Evolutionary conservation across 1,139 yeast genomes (phyloP).

Genomic region (Spencermartinsiella ligniputridi): DNA sequence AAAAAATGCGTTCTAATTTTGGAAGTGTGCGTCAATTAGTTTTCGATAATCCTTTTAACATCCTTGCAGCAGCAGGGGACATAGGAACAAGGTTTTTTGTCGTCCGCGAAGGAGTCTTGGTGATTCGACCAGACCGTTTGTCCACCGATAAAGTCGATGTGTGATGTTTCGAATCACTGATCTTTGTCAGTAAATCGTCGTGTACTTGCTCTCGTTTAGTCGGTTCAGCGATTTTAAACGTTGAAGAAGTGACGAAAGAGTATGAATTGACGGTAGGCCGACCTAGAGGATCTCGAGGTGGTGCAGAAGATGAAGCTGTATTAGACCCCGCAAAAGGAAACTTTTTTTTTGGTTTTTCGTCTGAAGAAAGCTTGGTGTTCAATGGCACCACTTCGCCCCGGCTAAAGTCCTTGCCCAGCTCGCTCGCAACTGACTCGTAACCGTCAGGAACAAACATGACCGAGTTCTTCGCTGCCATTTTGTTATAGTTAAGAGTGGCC

Average conservation of each 20-base stretch:
- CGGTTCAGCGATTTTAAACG: slow-evolving; percentile 13
- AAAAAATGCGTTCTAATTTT: too few relatives aligned
- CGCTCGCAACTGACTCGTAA: slow-evolving; percentile 6
- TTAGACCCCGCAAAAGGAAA: background rate
- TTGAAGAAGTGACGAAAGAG: background rate
- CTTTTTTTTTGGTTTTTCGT: background rate
- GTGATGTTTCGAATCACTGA: slow-evolving; percentile 7
- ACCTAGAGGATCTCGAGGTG: slow-evolving; percentile 12
- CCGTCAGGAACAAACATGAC: background rate
- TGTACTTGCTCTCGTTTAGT: slow-evolving; percentile 17
- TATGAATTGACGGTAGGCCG: slow-evolving; percentile 1
- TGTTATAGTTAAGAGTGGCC: background rate
- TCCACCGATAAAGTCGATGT: slow-evolving; percentile 5
- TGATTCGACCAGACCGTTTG: slow-evolving; percentile 11
- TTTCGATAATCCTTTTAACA: slow-evolving; percentile 10
- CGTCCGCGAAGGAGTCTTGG: slow-evolving; percentile 10
- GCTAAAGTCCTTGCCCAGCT: slow-evolving; percentile 17
- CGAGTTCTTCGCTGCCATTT: background rate
- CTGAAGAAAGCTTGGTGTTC: background rate
- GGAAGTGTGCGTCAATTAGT: background rate
- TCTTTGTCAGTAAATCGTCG: slow-evolving; percentile 14
- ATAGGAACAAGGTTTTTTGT: slow-evolving; percentile 5
- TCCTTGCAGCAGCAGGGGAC: slow-evolving; percentile 20
- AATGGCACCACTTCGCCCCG: background rate
- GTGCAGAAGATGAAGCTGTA: slow-evolving; percentile 5